Percentiles rank a stretch among this genome's conserved stretches.
Evolutionary conservation across 345 rosid genomes (phyloP).

Genomic region (Salix koriyanagi): DNA sequence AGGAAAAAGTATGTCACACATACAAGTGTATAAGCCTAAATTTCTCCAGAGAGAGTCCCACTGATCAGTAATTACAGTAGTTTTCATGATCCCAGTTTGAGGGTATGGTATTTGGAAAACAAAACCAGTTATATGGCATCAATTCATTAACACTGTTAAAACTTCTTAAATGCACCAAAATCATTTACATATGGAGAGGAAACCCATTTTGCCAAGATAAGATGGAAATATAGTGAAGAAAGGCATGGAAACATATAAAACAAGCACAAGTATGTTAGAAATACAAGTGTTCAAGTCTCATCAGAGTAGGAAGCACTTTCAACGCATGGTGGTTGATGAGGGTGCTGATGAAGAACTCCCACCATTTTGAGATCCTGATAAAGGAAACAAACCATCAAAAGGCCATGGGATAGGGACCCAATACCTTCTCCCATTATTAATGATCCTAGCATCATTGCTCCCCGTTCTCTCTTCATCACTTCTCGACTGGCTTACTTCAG

Average conservation of each 20-base stretch:
- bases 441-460: background rate
- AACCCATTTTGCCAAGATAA: background rate
- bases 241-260: background rate
- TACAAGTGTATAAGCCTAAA: too few relatives aligned
- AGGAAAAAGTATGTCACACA: too few relatives aligned
- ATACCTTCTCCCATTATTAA: slow-evolving; percentile 16
- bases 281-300: slow-evolving; percentile 13
- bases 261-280: background rate
- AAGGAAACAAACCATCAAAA: slow-evolving; percentile 24
- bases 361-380: slow-evolving; percentile 17
- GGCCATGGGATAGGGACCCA: slow-evolving; percentile 30
- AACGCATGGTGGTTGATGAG: slow-evolving; percentile 1
- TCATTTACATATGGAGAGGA: background rate
- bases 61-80: too few relatives aligned
- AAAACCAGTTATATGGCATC: background rate
- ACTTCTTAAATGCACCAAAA: background rate
- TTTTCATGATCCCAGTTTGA: too few relatives aligned
- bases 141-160: background rate
- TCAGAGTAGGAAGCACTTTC: slow-evolving; percentile 19
- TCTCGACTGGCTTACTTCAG: slow-evolving; percentile 8
- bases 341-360: slow-evolving; percentile 17
- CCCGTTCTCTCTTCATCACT: slow-evolving; percentile 1
- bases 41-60: too few relatives aligned
- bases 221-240: background rate
- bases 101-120: too few relatives aligned